A percentile compares a stretch with the other conserved stretches of the same genome.
These are phyloP conservation scores for Sugiyamaella mastotermitis DNA, from an alignment of 805 yeast species.

Conservation along the genomic window DNA sequence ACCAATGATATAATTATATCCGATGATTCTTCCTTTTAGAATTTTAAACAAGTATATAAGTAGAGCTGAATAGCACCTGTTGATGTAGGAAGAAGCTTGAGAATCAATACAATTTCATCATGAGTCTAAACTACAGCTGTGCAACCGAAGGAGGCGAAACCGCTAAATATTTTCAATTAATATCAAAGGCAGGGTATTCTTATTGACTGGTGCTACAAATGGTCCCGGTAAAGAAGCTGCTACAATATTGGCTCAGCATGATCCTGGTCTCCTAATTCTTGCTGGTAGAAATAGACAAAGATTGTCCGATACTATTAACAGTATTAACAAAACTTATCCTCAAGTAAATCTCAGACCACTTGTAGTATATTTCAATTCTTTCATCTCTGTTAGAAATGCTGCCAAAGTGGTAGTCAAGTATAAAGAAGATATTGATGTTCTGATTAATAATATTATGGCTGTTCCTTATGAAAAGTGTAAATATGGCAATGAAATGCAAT, in stretches of 20 bases:
- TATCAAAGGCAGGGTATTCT: constrained; percentile 11
- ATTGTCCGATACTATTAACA: constrained; percentile 9
- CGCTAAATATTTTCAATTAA: constrained; percentile 5
- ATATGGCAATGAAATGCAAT: constrained; percentile 73
- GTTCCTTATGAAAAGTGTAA: constrained; percentile 58
- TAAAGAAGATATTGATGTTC: constrained; percentile 41
- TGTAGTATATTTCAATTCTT: constrained; percentile 14
- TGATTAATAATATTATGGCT: constrained; percentile 74
- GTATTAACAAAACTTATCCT: constrained; percentile 9
- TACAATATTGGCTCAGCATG: constrained; percentile 8
- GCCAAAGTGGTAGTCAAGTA: constrained; percentile 14
- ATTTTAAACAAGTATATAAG: too few species aligned
- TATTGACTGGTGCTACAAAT: constrained; percentile 14
- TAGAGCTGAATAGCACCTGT: too few species aligned
- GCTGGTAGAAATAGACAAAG: constrained; percentile 6
- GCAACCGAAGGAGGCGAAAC: too few species aligned
- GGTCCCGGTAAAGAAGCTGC: constrained; percentile 17
- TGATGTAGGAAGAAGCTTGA: too few species aligned
- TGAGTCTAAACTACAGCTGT: too few species aligned
- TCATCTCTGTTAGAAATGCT: constrained; percentile 13
- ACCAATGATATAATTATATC: too few species aligned
- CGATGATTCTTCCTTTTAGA: too few species aligned
- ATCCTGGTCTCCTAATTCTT: constrained; percentile 8
- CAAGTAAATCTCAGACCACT: constrained; percentile 6
- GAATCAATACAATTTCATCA: too few species aligned